These are phyloP conservation scores for Borovskyia barvae DNA, from an alignment of 208 protist species.

Conservation along the genomic window DNA sequence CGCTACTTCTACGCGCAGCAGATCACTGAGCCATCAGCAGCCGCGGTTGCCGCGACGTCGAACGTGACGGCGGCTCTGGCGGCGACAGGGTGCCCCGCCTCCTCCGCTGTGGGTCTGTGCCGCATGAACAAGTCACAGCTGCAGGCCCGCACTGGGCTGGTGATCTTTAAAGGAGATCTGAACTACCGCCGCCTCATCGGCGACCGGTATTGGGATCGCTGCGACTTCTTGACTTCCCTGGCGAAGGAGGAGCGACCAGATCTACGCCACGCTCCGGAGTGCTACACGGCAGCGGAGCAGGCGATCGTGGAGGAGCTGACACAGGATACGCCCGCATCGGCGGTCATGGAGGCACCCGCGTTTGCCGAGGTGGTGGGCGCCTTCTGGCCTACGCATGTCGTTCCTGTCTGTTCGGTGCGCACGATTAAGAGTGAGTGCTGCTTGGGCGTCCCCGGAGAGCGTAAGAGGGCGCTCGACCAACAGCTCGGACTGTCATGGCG, in stretches of 20 bases:
- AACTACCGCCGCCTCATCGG: constrained; percentile 90
- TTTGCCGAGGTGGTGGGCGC: constrained; percentile 57
- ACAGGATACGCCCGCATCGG: constrained; percentile 40
- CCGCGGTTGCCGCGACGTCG: constrained; percentile 8
- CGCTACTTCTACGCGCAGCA: constrained; percentile 79
- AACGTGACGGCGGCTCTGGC: constrained; percentile 2
- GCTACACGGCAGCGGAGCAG: constrained; percentile 9
- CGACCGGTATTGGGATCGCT: constrained; percentile 82
- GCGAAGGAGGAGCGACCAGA: constrained; percentile 6
- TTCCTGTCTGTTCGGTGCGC: constrained; percentile 78
- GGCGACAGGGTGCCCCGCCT: constrained; percentile 1
- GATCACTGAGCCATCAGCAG: constrained; percentile 12
- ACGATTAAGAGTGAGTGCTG: constrained; percentile 90
- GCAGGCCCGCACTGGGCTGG: constrained; percentile 44
- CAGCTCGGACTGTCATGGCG: constrained; percentile 50
- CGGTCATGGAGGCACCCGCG: constrained; percentile 31
- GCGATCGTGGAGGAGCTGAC: constrained; percentile 46
- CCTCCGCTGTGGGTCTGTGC: constrained; percentile 23
- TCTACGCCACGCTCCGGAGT: constrained; percentile 12
- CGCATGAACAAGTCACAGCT: constrained; percentile 46
- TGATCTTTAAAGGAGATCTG: constrained; percentile 90
- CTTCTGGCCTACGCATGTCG: constrained; percentile 68
- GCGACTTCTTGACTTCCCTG: constrained; percentile 56
- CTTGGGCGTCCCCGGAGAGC: constrained; percentile 51
- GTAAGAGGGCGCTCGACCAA: constrained; percentile 53